Evolutionary conservation across 1,284 basidiomycete species (phyloP), one percentile per base, ranked within the genome.

Genomic region (Heliocybe sulcata): DNA sequence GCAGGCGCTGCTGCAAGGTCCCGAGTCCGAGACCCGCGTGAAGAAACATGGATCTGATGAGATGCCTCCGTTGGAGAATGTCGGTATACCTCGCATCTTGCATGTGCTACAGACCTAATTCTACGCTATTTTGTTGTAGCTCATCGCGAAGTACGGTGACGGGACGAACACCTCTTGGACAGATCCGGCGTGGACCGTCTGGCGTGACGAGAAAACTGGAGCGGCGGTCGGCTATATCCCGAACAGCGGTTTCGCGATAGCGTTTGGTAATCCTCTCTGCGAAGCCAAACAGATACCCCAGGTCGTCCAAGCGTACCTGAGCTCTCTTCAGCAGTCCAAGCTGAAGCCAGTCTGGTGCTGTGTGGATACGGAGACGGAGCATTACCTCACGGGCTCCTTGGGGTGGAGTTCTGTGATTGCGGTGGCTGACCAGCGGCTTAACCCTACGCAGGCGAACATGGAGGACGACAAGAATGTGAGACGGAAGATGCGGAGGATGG

Each of bases 111-210:
- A 6, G 20, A 1, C 31, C 8, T 33, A n/a, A 25, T 38, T 42
- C 47, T 51, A 11, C 10, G 8, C 4, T 3, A 9, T 22, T 27
- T n/a, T n/a, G n/a, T 33, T 23, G 9, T 51, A 77, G 65, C 69
- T 80, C 29, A 77, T 81, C 56, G 77, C 77, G 35, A 74, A 77
- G 58, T 81, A 80, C 62, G 79, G 79, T 35, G 77, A 80, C 58
- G 76, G 78, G 35, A 75, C 77, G 57, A 80, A 79, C 63, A 81
- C 79, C n/a, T 76, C 76, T 2, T 80, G 77, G 76, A 67, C 77
- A 14, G 79, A 81, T 59, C 74, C 76, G n/a, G 69, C 77, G n/a
- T 80, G 77, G 71, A 67, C 72, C 26, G 68, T 80, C 25, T 81
- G 79, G 79, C 70, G 77, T 35, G 73, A 81, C 59, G 54, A 61